Conservation (phyloP, 805 yeast species). For the Saccharomycopsis schoenii region DNA sequence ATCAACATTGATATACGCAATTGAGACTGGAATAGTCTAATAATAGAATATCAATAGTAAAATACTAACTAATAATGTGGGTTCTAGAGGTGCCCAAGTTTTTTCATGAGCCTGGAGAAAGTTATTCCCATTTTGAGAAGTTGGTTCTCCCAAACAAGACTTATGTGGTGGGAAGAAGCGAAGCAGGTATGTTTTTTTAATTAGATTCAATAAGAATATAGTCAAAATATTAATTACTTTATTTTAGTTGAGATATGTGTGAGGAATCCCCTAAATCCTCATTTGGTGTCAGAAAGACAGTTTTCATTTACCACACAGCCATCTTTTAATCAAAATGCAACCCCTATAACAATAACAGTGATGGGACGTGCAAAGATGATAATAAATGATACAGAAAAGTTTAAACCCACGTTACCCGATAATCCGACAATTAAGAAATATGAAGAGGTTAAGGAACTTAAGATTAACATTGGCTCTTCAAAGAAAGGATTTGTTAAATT, state of each 20-base stretch:
- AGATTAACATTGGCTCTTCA: conserved; percentile 1
- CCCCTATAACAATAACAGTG: conserved; percentile 1
- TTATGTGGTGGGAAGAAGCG: conserved; percentile 8
- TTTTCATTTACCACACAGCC: neutral
- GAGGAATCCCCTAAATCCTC: neutral
- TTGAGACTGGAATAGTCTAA: neutral
- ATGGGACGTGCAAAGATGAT: conserved; percentile 3
- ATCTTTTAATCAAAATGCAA: neutral
- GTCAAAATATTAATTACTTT: neutral
- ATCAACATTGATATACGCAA: no score
- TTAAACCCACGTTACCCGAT: neutral
- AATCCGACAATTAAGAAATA: neutral
- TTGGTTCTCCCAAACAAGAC: conserved; percentile 8
- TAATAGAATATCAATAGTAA: neutral
- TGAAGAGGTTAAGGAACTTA: neutral
- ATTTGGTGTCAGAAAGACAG: neutral
- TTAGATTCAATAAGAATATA: neutral
- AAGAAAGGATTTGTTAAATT: conserved; percentile 5
- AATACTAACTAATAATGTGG: neutral
- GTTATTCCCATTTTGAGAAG: neutral
- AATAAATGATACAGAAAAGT: neutral
- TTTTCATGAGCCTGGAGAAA: neutral
- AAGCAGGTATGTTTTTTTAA: neutral
- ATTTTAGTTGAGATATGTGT: conserved; percentile 2
- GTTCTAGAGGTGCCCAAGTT: neutral